Base-by-base conservation (phyloP, 106 monocot genomes). In the Dendrobium huoshanense region DNA sequence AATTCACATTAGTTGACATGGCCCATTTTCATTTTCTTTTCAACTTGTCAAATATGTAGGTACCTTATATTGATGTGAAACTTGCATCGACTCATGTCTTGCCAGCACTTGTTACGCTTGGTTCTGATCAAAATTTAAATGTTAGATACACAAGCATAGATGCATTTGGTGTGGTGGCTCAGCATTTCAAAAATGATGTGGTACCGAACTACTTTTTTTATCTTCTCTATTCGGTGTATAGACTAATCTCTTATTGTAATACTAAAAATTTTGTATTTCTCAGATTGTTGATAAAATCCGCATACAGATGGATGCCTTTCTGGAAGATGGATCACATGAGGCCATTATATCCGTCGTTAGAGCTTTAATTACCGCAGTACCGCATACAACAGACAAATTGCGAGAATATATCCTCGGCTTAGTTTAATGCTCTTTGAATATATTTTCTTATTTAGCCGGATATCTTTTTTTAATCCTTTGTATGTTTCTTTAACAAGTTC, bases 261-360 rank as follows among this genome's bases (percentile, higher is more conserved):
- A 19, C 31, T 77, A 73, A 43, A 79, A 76, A 82, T 45, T 51
- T 45, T 1, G 47, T 29, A 22, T 77, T 40, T 80, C 76, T 79
- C 82, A 98, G 98, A 90, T 98, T 81, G 82, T 98, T 79, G 98
- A 98, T 45, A 98, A 98, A 85, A 95, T 98, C 80, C 90, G 87
- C 41, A 79, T 98, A 77, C 98, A 98, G 78, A 95, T 98, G 98
- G 98, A 98, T 95, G 94, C 95, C 81, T 98, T 98, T 83, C 88
- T 98, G 42, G 98, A 98, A 87, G 98, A 98, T 83, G 92, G 95
- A 82, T 98, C 95, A 59, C 95, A 95, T 85, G 98, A 98, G 82
- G 98, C 95, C 81, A 93, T 87, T 77, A 79, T 91, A 65, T 86
- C 92, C 73, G 95, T 98, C 81, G 75, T 95, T 55, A 88, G 87